phyloP scores from a whole-genome alignment of 345 rosid genomes.

The Lepidium aucheri region DNA sequence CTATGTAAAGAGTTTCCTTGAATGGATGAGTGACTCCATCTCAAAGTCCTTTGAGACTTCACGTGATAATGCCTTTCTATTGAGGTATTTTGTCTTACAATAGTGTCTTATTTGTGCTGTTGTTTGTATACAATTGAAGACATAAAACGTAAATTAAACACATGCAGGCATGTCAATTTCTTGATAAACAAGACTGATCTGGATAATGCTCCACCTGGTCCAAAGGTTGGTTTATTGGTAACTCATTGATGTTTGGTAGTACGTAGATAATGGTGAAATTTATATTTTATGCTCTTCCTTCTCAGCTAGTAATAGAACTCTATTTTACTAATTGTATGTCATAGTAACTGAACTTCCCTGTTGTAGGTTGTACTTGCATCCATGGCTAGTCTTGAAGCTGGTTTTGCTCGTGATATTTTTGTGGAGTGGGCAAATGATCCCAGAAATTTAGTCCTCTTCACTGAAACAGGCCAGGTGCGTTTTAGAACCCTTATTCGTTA shows the following conservation, averaged over 20 bases:
- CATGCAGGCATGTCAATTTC: slow-evolving; percentile 76
- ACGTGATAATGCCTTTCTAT: slow-evolving; percentile 93
- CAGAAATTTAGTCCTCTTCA: slow-evolving; percentile 81
- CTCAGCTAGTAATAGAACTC: background rate
- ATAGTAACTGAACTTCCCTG: slow-evolving; percentile 13
- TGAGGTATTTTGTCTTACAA: slow-evolving; percentile 42
- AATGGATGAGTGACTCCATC: slow-evolving; percentile 99
- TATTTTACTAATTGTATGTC: background rate
- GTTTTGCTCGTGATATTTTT: slow-evolving; percentile 92
- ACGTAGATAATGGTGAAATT: background rate
- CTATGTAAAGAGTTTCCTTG: slow-evolving; percentile 94
- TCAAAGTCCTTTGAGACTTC: slow-evolving; percentile 95
- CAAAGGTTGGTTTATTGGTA: slow-evolving; percentile 56
- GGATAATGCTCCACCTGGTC: slow-evolving; percentile 80
- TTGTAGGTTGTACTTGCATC: slow-evolving; percentile 86
- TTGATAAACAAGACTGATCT: slow-evolving; percentile 79
- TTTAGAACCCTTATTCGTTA: background rate
- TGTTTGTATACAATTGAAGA: background rate
- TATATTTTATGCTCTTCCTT: background rate
- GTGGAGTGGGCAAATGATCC: slow-evolving; percentile 91
- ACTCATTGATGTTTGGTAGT: background rate
- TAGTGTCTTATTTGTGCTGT: background rate
- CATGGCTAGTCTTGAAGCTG: slow-evolving; percentile 97
- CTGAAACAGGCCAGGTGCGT: slow-evolving; percentile 93
- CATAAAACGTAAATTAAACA: background rate